These are phyloP conservation scores for Yamadazyma atmosphaerica DNA, from an alignment of 1,139 yeast species.

Conservation along the genomic window DNA sequence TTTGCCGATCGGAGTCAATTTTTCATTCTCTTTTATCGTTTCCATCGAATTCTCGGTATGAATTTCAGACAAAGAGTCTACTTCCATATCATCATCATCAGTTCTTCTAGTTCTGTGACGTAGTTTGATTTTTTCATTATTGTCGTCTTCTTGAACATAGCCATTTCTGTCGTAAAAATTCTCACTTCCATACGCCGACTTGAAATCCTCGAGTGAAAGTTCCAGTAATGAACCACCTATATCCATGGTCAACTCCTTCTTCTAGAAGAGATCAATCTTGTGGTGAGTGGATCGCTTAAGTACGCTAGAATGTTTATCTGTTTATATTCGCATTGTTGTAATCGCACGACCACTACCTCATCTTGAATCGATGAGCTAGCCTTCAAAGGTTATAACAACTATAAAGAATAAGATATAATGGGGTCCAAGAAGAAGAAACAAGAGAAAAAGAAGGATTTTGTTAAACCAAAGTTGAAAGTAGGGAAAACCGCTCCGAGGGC, in stretches of 20 bases:
- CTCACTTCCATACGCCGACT: conserved; percentile 8
- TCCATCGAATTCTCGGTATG: conserved; percentile 10
- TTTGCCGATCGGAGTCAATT: not conserved
- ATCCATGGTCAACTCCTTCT: conserved; percentile 14
- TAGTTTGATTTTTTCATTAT: too few species aligned
- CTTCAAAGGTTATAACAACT: too few species aligned
- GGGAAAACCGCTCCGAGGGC: conserved; percentile 74
- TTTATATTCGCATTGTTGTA: too few species aligned
- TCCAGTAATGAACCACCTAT: conserved; percentile 13
- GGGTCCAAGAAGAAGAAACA: conserved; percentile 60
- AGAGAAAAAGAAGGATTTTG: conserved; percentile 73
- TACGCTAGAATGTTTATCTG: too few species aligned
- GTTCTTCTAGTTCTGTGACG: not conserved
- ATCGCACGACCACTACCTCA: not conserved
- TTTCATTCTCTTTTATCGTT: conserved; percentile 7
- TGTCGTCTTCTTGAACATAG: too few species aligned
- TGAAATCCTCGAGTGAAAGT: conserved; percentile 14
- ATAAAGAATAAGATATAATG: too few species aligned
- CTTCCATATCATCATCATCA: conserved; percentile 16
- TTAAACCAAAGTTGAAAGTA: conserved; percentile 79
- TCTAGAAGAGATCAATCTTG: too few species aligned
- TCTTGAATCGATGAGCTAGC: conserved; percentile 1
- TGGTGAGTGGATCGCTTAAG: too few species aligned
- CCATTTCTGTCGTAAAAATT: too few species aligned
- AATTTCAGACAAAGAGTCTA: conserved; percentile 14